A percentile compares a stretch with the other conserved stretches of the same genome.
Conservation (phyloP, 2,329 filamentous ascomycete genomes). For the Fusarium tuaranense region DNA sequence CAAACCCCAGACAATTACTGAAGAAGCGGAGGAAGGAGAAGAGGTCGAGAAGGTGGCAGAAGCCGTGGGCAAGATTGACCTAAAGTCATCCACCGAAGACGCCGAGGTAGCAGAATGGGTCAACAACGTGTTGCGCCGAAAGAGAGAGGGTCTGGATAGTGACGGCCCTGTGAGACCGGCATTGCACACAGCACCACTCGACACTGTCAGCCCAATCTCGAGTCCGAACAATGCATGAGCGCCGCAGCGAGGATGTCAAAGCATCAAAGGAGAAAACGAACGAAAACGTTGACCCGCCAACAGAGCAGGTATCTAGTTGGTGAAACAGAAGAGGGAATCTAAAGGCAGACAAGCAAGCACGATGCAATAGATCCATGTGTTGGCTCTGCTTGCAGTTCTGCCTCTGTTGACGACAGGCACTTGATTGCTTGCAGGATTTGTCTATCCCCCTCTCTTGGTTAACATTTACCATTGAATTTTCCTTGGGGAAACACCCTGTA, state of each 20-base stretch:
- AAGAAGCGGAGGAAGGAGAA: conserved; percentile 75
- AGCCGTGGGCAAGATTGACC: conserved; percentile 57
- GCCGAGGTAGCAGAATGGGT: conserved; percentile 91
- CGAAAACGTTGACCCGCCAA: conserved; percentile 25
- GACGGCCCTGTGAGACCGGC: conserved; percentile 76
- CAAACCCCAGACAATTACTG: conserved; percentile 79
- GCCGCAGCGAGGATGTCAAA: neutral
- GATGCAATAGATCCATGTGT: conserved; percentile 17
- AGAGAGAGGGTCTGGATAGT: conserved; percentile 62
- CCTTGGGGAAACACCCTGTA: conserved; percentile 28
- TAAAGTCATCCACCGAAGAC: conserved; percentile 67
- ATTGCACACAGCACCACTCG: conserved; percentile 86
- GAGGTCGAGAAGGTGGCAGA: conserved; percentile 58
- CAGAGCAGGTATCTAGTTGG: conserved; percentile 47
- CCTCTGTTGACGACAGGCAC: neutral
- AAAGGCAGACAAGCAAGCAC: conserved; percentile 20
- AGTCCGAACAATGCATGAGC: conserved; percentile 51
- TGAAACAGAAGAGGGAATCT: conserved; percentile 10
- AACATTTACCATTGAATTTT: conserved; percentile 18
- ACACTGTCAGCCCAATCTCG: conserved; percentile 71
- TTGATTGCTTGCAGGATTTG: conserved; percentile 10
- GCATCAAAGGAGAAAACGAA: neutral
- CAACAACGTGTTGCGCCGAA: conserved; percentile 70
- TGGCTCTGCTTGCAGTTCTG: neutral
- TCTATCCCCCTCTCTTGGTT: conserved; percentile 19